A percentile compares a stretch with the other conserved stretches of the same genome.
Conservation (phyloP, 805 yeast genomes). For the Sugiyamaella boreocaroliniensis region DNA sequence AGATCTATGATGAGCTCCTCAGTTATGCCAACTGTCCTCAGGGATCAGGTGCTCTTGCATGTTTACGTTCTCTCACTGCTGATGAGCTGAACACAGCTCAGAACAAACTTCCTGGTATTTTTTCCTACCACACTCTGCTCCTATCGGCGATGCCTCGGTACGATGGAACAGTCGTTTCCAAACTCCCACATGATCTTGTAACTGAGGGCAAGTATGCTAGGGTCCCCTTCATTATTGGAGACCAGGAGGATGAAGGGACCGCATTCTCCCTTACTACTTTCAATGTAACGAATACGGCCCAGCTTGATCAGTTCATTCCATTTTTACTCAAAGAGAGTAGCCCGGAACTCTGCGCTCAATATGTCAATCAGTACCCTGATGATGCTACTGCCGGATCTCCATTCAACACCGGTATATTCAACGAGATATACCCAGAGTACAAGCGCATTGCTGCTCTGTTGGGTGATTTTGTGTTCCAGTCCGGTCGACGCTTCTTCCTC, state of each 20-base stretch:
- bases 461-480: slow-evolving; percentile 14
- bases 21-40: slow-evolving; percentile 7
- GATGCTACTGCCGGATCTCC: slow-evolving; percentile 15
- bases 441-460: slow-evolving; percentile 15
- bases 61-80: slow-evolving; percentile 11
- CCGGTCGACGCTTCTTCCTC: slow-evolving; percentile 13
- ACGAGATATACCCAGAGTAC: slow-evolving; percentile 10
- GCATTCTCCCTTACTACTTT: slow-evolving; percentile 5
- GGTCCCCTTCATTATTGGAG: slow-evolving; percentile 16
- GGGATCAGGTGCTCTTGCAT: slow-evolving; percentile 2
- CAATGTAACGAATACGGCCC: slow-evolving; percentile 6
- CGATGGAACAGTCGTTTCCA: slow-evolving; percentile 10
- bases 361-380: slow-evolving; percentile 10
- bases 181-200: slow-evolving; percentile 5
- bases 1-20: slow-evolving; percentile 8
- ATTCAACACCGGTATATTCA: slow-evolving; percentile 8
- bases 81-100: slow-evolving; percentile 7
- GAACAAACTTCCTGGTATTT: slow-evolving; percentile 5
- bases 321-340: too few species aligned
- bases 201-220: slow-evolving; percentile 7
- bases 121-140: slow-evolving; percentile 5
- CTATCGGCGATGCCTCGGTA: slow-evolving; percentile 13
- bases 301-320: slow-evolving; percentile 2
- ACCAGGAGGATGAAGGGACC: slow-evolving; percentile 18
- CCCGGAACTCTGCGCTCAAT: neutral